Conservation (phyloP, 2,329 filamentous ascomycete genomes). For the Epicoccum nigrum region DNA sequence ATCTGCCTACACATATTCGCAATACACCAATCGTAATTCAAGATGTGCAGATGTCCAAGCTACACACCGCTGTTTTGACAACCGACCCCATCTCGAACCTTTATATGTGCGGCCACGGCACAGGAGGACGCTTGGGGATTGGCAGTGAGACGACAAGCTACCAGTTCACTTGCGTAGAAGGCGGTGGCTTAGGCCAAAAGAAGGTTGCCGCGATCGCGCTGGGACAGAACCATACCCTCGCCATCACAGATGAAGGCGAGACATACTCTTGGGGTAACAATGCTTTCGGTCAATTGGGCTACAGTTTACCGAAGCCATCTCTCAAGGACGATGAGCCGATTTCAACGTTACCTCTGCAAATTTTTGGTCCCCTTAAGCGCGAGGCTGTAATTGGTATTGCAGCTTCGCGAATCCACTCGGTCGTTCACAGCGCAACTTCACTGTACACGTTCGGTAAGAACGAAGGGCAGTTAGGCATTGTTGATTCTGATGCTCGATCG, state of each 20-base stretch:
- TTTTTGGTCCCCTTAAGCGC: conserved; percentile 90
- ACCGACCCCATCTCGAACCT: conserved; percentile 87
- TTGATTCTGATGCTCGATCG: conserved; percentile 93
- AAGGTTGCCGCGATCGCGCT: conserved; percentile 79
- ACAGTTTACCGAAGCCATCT: conserved; percentile 70
- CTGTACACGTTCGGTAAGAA: conserved; percentile 97
- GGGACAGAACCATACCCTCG: conserved; percentile 90
- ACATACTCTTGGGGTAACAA: conserved; percentile 96
- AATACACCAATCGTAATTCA: conserved; percentile 76
- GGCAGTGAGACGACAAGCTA: conserved; percentile 91
- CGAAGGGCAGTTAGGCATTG: conserved; percentile 87
- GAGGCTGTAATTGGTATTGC: conserved; percentile 82
- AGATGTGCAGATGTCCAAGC: conserved; percentile 85
- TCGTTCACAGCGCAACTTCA: conserved; percentile 79
- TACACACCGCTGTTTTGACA: conserved; percentile 88
- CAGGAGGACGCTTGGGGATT: conserved; percentile 84
- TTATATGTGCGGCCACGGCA: conserved; percentile 90
- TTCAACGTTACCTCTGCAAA: conserved; percentile 80
- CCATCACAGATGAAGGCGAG: conserved; percentile 83
- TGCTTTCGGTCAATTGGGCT: conserved; percentile 83
- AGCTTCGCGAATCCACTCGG: conserved; percentile 89
- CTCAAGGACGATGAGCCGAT: conserved; percentile 82
- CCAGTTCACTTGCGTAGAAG: conserved; percentile 80
- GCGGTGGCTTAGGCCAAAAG: conserved; percentile 73
- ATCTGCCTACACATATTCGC: conserved; percentile 74